Evolutionary conservation across 2,329 filamentous ascomycete species (phyloP), one percentile per base, ranked within the genome.

Genomic region (Microcyclosporella mali): DNA sequence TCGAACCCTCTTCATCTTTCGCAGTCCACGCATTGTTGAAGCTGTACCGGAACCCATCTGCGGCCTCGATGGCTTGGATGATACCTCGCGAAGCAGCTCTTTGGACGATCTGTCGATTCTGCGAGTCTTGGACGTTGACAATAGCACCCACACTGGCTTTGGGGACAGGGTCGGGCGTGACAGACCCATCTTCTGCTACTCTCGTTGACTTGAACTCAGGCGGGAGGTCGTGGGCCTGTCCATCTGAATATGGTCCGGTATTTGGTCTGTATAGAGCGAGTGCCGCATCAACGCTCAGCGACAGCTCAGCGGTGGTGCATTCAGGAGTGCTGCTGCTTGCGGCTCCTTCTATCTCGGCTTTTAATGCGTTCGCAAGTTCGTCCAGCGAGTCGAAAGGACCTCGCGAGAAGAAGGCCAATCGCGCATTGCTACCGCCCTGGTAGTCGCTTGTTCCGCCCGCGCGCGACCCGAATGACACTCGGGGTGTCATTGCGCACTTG

Each of bases 11-110:
- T 45, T 70, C 68, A 29, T 70, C 57, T 35, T 59, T 62, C 49
- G 67, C 69, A 36, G 65, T 65, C 69, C 69, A 72, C 47, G 67
- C 69, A 46, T 72, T 71, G 59, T 71, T 70, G 61, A 72, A 72
- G 61, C 63, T 69, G 57, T 73, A 73, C 17, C 66, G 62, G 55
- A 65, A 73, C 43, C 69, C 69, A 51, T 73, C 70, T 15, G 62
- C 59, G n/a, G 57, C 56, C 51, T 71, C 66, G 33, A 72, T 66
- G 11, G 64, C 55, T 41, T 68, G 63, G 19, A 71, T 62, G 45
- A 69, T 63, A 44, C 64, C 66, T 50, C 70, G 69, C 14, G 69
- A 69, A 33, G 71, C 69, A 30, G 69, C 69, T 18, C 69, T 57
- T 52, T 73, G 70, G 50, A 66, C 66, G 32, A 64, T 67, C 63